Base-by-base conservation (phyloP, 169 alveolate genomes). In the Cyclospora cayetanensis region DNA sequence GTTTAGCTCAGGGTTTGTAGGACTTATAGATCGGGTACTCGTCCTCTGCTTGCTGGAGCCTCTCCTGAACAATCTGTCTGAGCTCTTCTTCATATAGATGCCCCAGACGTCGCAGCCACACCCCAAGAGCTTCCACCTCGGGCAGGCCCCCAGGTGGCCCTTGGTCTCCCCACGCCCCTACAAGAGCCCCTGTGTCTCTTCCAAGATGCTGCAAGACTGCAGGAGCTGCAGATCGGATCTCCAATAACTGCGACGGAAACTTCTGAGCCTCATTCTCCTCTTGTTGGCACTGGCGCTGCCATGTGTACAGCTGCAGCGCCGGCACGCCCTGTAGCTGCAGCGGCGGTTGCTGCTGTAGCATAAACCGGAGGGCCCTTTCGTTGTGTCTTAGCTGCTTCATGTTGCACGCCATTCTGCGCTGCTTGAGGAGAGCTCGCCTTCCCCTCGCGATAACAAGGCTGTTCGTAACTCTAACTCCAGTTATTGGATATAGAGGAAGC, bases 331-430 rank as follows among this genome's bases (percentile, higher is more conserved):
- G 80, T 72, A 22, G 83, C 60, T 68, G 90, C 74, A 70, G 70
- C 39, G 83, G 74, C 29, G 90, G 72, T 53, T 20, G 83, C 93
- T 60, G 84, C 80, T 63, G 50, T 18, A 90, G 70, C 93, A 90
- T 90, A 43, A 90, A 68, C 39, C 74, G 34, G 11, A 90, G 41
- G 42, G 90, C 93, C 34, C 90, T 37, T 52, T 90, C 90, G 60
- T 90, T 83, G 93, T 90, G 90, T 34, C 93, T 65, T 7, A 90
- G 90, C 63, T 90, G 93, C 72, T 77, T 90, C 83, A 43, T 52
- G 60, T 90, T 90, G 89, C 66, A 37, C 31, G 85, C 72, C 93
- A 90, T 90, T 29, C 93, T 65, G 35, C 80, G 72, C 74, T 90
- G 93, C 37, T 76, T 74, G 34, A 31, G 42, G 39, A 74, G 89